Base-by-base conservation (phyloP, 1,139 yeast species). In the Yamadazyma aaseri region DNA sequence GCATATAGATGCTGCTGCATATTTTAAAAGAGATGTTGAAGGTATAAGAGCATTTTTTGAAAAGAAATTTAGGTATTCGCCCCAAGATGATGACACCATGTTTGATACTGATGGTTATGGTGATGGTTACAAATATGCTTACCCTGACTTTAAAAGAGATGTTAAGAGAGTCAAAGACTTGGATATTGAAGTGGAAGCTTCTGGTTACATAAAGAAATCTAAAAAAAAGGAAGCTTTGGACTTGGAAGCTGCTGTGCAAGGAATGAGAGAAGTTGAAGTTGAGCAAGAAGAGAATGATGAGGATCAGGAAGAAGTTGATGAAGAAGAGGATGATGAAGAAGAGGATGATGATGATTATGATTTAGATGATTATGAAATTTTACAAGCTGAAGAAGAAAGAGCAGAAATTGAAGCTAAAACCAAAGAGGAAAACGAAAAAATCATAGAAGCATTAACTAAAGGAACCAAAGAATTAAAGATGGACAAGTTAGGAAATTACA, bases 1-100 rank as follows among this genome's bases (percentile, higher is more conserved):
- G 47, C 99, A 92, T 56, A 72, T 69, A 3, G 96, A 92, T 53
- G 97, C 98, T 9, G 81, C 81, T 45, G 74, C 73, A 39, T 90
- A 86, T 56, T 92, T 92, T 56, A 80, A 86, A 47, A 76, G 98
- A 62, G 99, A 92, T 62, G 95, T 92, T 16, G 84, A 86, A 40
- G 90, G 97, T 53, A 80, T 92, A 40, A 71, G 89, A 43, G 73
- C 81, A 31, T 94, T 90, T 53, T 92, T 92, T 61, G 80, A 72
- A 43, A 80, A 79, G 57, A 85, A 86, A 57, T 76, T 92, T 49
- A 77, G 78, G 44, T 94, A 86, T 50, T 70, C 67, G 9, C 95
- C 96, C 4, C 69, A 58, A 33, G 64, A 67, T 38, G 89, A 82
- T 50, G 46, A 76, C 3, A 68, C 81, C 5, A 81, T 83, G 87